phyloP scores from a whole-genome alignment of 1,139 yeast genomes.

The Yamadazyma siamensis region DNA sequence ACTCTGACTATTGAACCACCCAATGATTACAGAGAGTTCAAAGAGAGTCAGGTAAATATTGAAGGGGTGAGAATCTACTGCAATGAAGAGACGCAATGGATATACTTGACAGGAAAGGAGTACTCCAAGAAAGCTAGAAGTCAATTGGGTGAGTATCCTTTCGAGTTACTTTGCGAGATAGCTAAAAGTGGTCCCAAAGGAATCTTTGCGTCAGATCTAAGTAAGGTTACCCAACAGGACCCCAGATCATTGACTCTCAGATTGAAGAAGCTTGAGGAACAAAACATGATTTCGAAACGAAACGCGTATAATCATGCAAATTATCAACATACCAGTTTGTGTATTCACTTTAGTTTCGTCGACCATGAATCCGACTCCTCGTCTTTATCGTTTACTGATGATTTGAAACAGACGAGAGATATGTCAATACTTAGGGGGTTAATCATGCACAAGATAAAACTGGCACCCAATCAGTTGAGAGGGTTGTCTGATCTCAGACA shows the following conservation, averaged over 20 bases:
- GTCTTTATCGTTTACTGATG: conserved; percentile 25
- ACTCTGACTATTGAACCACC: conserved; percentile 10
- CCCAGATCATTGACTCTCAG: conserved; percentile 68
- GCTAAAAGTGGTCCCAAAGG: conserved; percentile 57
- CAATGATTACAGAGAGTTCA: conserved; percentile 17
- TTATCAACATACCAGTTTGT: conserved; percentile 49
- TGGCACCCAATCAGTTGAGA: conserved; percentile 67
- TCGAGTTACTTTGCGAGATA: conserved; percentile 42
- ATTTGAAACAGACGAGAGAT: conserved; percentile 28
- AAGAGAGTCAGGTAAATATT: conserved; percentile 16
- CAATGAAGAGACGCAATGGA: conserved; percentile 40
- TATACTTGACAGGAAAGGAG: conserved; percentile 36
- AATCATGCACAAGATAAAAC: conserved; percentile 54
- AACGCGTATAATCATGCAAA: conserved; percentile 36
- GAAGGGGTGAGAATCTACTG: conserved; percentile 26
- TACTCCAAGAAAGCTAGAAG: conserved; percentile 28
- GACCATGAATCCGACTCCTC: conserved; percentile 31
- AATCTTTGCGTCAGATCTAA: conserved; percentile 54
- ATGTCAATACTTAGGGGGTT: conserved; percentile 25
- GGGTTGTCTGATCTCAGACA: conserved; percentile 62
- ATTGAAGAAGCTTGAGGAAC: conserved; percentile 49
- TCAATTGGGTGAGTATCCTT: conserved; percentile 41
- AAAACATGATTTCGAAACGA: conserved; percentile 44
- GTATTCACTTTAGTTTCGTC: conserved; percentile 45
- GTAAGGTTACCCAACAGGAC: conserved; percentile 60